Percentiles rank a stretch among this genome's conserved stretches.
These are phyloP conservation scores for Phytopythium helicoides DNA, from an alignment of 352 stramenopile species.

Conservation along the genomic window DNA sequence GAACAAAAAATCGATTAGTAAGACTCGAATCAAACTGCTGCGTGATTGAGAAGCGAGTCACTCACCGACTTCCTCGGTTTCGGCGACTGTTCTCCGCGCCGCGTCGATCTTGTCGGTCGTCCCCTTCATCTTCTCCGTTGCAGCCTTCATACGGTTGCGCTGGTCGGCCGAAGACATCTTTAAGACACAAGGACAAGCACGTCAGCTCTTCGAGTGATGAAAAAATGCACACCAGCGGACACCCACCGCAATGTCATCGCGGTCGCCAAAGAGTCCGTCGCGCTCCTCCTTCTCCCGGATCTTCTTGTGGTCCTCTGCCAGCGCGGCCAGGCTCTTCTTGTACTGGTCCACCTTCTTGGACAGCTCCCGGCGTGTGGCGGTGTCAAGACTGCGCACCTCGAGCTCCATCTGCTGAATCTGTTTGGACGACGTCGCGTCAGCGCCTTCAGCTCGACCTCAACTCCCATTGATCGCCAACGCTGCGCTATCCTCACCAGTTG, in stretches of 20 bases:
- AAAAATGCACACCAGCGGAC: too few relatives aligned
- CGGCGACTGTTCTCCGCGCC: constrained; percentile 73
- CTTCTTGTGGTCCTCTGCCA: constrained; percentile 77
- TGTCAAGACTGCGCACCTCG: constrained; percentile 81
- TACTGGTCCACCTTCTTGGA: constrained; percentile 90
- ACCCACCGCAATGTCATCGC: constrained; percentile 59
- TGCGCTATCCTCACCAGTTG: constrained; percentile 82
- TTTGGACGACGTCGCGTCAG: not conserved
- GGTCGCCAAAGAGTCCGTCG: constrained; percentile 80
- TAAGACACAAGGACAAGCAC: too few relatives aligned
- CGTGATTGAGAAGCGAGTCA: not conserved
- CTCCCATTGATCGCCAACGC: not conserved
- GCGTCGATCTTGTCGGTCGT: constrained; percentile 80
- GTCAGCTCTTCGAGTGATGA: too few relatives aligned
- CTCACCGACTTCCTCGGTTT: constrained; percentile 86
- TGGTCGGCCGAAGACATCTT: constrained; percentile 69
- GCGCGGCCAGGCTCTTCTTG: constrained; percentile 84
- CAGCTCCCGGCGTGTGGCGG: constrained; percentile 75
- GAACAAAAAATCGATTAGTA: constrained; percentile 1
- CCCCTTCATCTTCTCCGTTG: constrained; percentile 86
- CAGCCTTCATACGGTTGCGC: constrained; percentile 71
- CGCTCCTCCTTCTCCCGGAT: constrained; percentile 84
- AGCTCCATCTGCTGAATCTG: constrained; percentile 90
- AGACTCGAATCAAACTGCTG: not conserved
- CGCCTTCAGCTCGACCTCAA: too few relatives aligned